phyloP scores from a whole-genome alignment of 148 eudicot genomes.

The Vaccinium myrtillus region DNA sequence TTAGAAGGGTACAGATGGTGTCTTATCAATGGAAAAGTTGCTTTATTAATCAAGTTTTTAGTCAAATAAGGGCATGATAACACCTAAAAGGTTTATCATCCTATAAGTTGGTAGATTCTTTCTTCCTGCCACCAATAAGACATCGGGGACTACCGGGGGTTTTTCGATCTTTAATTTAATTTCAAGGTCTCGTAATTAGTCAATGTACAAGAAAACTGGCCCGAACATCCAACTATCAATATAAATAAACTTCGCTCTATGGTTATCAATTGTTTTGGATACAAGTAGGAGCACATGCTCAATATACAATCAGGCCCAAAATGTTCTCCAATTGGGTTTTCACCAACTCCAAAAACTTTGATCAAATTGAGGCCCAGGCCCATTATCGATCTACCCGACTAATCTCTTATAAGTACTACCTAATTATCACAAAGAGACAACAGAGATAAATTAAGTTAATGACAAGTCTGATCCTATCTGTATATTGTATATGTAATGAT shows the following conservation, averaged over 20 bases:
- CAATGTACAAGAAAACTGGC: neutral
- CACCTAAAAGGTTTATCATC: too few relatives aligned
- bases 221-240: neutral
- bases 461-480: too few relatives aligned
- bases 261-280: neutral
- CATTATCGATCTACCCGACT: neutral
- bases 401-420: neutral
- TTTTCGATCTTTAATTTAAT: too few relatives aligned
- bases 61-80: too few relatives aligned
- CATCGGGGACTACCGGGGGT: too few relatives aligned
- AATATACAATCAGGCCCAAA: neutral
- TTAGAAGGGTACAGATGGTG: neutral
- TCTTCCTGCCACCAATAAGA: too few relatives aligned
- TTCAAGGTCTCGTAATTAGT: too few relatives aligned
- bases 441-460: neutral
- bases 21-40: neutral
- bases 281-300: neutral
- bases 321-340: neutral
- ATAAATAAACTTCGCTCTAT: neutral
- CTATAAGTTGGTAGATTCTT: too few relatives aligned
- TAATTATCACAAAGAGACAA: neutral
- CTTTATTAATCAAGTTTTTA: neutral
- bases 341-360: neutral
- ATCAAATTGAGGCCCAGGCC: slow-evolving; percentile 4
- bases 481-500: neutral